Evolutionary conservation across 2,329 filamentous ascomycete genomes (phyloP), one percentile per base, ranked within the genome.

Genomic region (Fusarium gaditjirri): DNA sequence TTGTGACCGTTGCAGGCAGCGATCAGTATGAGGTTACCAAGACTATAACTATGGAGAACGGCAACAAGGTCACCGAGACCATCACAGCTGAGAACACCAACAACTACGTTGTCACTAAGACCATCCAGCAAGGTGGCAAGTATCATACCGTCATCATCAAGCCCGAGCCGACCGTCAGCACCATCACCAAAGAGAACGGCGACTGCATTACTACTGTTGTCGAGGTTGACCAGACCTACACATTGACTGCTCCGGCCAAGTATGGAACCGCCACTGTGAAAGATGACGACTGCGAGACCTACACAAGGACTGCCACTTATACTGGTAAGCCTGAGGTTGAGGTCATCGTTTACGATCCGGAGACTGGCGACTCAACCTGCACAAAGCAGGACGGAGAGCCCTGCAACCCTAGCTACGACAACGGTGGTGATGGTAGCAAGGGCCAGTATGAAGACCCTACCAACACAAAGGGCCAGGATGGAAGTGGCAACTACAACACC

Each of bases 291-390:
- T 64, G 59, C 39, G 63, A 75, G 33, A 74, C 72, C 31, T 41
- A 61, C 16, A 74, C 72, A 7, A 58, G 65, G n/a, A 74, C 71
- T 23, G 65, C 65, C 27, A 71, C 70, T 21, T 73, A 70, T 13
- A 67, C 66, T 4, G 72, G 68, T 19, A 59, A 78, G 57, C 50
- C 47, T 21, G 78, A 80, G 23, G 76, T 81, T 31, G 76, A 81
- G 43, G 74, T 80, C 44, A 77, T 76, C 65, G 72, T 80, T 44
- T 77, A 79, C 52, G 75, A 81, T 61, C 76, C 76, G 39, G 71
- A 72, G 61, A 80, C 77, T 12, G 80, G 80, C 35, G 70, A 78
- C 55, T 73, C 71, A 9, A 74, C 64, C 13, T 81, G 80, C 73
- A 73, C 57, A 44, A 70, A 77, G 65, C 62, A 76, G 53, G 78